These are phyloP conservation scores for Tetrastigma voinierianum DNA, from an alignment of 164 flowering plant genomes.

Conservation along the genomic window DNA sequence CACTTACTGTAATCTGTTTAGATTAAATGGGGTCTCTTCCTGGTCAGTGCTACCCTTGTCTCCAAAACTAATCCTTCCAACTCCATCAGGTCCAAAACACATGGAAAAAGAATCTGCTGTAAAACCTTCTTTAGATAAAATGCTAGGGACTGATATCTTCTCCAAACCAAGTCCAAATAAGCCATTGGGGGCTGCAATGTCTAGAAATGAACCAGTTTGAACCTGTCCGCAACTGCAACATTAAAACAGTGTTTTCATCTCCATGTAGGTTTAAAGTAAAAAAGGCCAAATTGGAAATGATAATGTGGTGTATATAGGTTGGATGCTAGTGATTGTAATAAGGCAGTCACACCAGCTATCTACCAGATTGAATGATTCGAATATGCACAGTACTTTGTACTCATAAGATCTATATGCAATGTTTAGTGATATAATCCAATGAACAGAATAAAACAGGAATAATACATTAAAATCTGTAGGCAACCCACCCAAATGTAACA, in stretches of 20 bases:
- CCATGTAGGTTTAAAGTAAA: background rate
- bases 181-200: conserved; percentile 73
- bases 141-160: conserved; percentile 64
- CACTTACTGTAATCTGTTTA: conserved; percentile 57
- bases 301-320: too few relatives aligned
- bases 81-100: conserved; percentile 74
- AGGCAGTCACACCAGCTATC: background rate
- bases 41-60: conserved; percentile 69
- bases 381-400: background rate
- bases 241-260: conserved; percentile 5
- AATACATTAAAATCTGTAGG: background rate
- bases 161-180: conserved; percentile 68
- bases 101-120: conserved; percentile 65
- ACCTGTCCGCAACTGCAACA: conserved; percentile 65
- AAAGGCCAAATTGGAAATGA: background rate
- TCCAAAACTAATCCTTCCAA: conserved; percentile 69
- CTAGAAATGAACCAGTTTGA: conserved; percentile 67
- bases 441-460: background rate
- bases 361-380: background rate
- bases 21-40: conserved; percentile 61
- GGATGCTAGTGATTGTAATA: too few relatives aligned
- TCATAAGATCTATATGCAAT: too few relatives aligned
- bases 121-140: conserved; percentile 51
- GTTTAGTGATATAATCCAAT: background rate
- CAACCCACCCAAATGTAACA: conserved; percentile 59